Base-by-base conservation (phyloP, 805 yeast species). In the Candida germanica region DNA sequence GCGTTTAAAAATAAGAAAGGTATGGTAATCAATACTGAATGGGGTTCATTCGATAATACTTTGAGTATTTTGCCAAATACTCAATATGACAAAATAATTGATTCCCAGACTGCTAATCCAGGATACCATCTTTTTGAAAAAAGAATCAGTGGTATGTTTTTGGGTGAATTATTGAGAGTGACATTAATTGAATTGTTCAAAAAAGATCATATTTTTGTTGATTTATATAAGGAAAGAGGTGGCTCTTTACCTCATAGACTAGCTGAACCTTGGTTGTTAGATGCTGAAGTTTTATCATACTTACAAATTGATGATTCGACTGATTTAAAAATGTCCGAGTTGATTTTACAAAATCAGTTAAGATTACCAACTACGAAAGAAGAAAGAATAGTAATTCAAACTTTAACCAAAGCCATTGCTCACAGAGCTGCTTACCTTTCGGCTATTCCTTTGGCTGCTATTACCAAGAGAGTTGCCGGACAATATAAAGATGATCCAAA, bases 31-130 rank as follows among this genome's bases (percentile, higher is more conserved):
- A 89, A 89, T 66, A 89, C 96, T 30, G 98, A 93, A 64, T 93
- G 98, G 96, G 98, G 98, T 44, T 87, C 96, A 28, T 91, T 89
- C 53, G 98, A 91, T 62, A 91, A 91, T 55, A 80, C 77, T 15
- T 70, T 88, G 43, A 70, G 77, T 47, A 68, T 79, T 26, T 69
- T 91, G 44, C 97, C 97, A 42, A 73, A 69, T 32, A 85, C 95
- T 3, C 75, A 77, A 42, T 89, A 80, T 58, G 98, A 91, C 64
- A 59, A 65, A 32, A 68, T 63, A 18, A 78, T 91, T 46, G 95
- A 91, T 58, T 57, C 64, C 20, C 72, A 69, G 44, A 84, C 96
- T 16, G 73, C 93, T 8, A 91, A 91, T 59, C 80, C 78, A 26
- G 94, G 94, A 6, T 86, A 68, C 66, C 97, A 93, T 59, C 75